Evolutionary conservation across 2,329 filamentous ascomycete species (phyloP).

Genomic region (Colletotrichum musicola): DNA sequence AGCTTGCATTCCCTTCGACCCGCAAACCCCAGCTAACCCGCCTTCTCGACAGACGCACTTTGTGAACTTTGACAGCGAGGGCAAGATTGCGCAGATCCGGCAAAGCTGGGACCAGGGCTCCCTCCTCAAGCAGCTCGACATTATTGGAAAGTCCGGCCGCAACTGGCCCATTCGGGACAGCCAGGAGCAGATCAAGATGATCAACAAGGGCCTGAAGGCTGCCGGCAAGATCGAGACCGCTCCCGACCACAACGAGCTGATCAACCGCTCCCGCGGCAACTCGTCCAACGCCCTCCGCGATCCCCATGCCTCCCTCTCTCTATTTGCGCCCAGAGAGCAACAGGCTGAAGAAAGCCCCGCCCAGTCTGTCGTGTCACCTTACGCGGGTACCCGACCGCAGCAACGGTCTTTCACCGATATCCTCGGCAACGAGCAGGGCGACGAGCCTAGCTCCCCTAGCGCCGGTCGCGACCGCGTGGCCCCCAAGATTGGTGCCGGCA

Average conservation of each 20-base stretch:
- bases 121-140: constrained; percentile 90
- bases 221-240: constrained; percentile 53
- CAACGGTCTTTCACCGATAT: constrained; percentile 83
- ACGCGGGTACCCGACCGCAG: constrained; percentile 68
- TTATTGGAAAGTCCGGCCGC: constrained; percentile 89
- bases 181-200: constrained; percentile 84
- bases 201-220: constrained; percentile 71
- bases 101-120: constrained; percentile 96
- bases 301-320: constrained; percentile 77
- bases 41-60: constrained; percentile 77
- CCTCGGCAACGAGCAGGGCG: constrained; percentile 65
- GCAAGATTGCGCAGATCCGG: constrained; percentile 88
- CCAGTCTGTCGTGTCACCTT: constrained; percentile 68
- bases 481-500: constrained; percentile 67
- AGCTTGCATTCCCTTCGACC: not conserved
- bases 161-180: constrained; percentile 96
- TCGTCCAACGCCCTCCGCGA: constrained; percentile 70
- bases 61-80: constrained; percentile 81
- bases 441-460: constrained; percentile 51
- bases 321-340: constrained; percentile 79
- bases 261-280: constrained; percentile 62
- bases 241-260: constrained; percentile 52
- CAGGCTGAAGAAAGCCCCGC: constrained; percentile 45
- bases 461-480: constrained; percentile 62
- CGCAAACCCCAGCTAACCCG: constrained; percentile 21